phyloP scores from a whole-genome alignment of 2,329 filamentous ascomycete genomes.

The Hypoxylon sp. region DNA sequence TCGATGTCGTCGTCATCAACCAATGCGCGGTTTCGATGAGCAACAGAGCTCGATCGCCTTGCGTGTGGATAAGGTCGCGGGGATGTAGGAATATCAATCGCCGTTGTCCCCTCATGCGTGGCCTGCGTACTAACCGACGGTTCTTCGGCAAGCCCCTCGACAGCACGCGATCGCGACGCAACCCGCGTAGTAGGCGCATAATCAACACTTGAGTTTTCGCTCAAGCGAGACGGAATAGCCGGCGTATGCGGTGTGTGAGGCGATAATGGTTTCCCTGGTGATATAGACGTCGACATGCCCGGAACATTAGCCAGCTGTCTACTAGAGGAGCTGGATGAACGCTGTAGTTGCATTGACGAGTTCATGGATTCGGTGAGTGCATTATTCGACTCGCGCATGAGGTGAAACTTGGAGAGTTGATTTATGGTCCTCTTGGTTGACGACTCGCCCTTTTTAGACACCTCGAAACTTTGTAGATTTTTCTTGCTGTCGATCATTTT shows the following conservation, averaged over 20 bases:
- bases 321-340: conserved; percentile 82
- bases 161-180: conserved; percentile 48
- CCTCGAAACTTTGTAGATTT: conserved; percentile 85
- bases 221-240: conserved; percentile 92
- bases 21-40: conserved; percentile 71
- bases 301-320: conserved; percentile 72
- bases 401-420: conserved; percentile 86
- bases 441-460: conserved; percentile 75
- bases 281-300: conserved; percentile 87
- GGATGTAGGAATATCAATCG: conserved; percentile 81
- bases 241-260: conserved; percentile 94
- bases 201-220: conserved; percentile 87
- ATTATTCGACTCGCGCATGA: conserved; percentile 90
- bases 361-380: conserved; percentile 93
- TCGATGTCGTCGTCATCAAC: conserved; percentile 74
- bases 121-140: conserved; percentile 57
- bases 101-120: conserved; percentile 70
- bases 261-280: conserved; percentile 89
- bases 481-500: conserved; percentile 90
- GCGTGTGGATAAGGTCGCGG: conserved; percentile 71
- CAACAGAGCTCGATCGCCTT: conserved; percentile 78
- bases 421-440: conserved; percentile 82
- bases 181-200: conserved; percentile 61
- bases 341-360: conserved; percentile 86
- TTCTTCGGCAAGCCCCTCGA: conserved; percentile 53